phyloP scores from a whole-genome alignment of 1,284 basidiomycete genomes.

The Amylostereum areolatum region DNA sequence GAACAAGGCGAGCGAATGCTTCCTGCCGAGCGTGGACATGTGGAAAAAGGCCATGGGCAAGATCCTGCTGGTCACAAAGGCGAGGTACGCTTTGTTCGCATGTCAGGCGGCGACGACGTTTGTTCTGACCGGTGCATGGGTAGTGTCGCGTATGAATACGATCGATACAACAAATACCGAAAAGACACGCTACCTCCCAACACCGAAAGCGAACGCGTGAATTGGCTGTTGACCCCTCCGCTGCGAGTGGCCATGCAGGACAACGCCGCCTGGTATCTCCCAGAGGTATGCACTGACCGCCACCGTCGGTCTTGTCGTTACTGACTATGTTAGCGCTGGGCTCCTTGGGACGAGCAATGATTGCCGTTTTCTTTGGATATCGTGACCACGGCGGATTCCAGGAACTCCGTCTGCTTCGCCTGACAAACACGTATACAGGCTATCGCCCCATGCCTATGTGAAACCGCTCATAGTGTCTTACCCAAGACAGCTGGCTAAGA shows the following conservation, averaged over 20 bases:
- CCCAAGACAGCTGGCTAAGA: too few species aligned
- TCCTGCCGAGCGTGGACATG: neutral
- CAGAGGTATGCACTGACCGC: neutral
- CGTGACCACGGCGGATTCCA: too few species aligned
- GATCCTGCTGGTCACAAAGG: neutral
- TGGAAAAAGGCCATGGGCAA: neutral
- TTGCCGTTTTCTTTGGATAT: neutral
- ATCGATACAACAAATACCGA: neutral
- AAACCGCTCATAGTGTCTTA: too few species aligned
- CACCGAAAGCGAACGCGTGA: neutral
- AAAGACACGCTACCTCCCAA: neutral
- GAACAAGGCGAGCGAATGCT: conserved; percentile 1
- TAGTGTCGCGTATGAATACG: neutral
- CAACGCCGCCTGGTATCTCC: neutral
- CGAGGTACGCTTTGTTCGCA: neutral
- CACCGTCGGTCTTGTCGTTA: neutral
- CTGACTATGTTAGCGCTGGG: neutral
- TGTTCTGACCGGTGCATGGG: too few species aligned
- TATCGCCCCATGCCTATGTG: too few species aligned
- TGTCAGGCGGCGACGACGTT: too few species aligned
- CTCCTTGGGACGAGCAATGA: conserved; percentile 1
- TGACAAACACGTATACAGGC: too few species aligned
- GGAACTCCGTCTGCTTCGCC: too few species aligned
- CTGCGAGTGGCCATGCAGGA: neutral
- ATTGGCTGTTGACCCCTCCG: neutral